Percentiles rank a stretch among this genome's conserved stretches.
These are phyloP conservation scores for Thalassiosira pacifica DNA, from an alignment of 352 stramenopile genomes.

Conservation along the genomic window DNA sequence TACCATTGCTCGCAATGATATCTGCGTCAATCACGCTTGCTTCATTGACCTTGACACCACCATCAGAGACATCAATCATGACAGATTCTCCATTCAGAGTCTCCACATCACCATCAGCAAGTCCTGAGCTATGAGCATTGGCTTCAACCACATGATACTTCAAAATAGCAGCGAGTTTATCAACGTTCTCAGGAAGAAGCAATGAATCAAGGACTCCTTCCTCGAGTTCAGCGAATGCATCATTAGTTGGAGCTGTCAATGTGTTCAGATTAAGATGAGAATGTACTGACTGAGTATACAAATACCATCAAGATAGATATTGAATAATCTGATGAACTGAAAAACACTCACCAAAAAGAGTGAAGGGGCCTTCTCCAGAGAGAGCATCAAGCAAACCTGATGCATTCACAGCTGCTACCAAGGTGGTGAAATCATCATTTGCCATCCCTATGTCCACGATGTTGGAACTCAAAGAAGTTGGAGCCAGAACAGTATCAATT, in stretches of 20 bases:
- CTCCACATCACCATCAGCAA: not conserved
- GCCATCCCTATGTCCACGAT: slow-evolving; percentile 43
- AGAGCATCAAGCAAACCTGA: slow-evolving; percentile 59
- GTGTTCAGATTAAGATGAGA: not conserved
- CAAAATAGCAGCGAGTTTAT: slow-evolving; percentile 44
- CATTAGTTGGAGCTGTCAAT: slow-evolving; percentile 61
- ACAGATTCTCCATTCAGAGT: slow-evolving; percentile 23
- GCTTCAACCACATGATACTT: slow-evolving; percentile 52
- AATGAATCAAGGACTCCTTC: slow-evolving; percentile 52
- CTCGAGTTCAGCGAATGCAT: slow-evolving; percentile 60
- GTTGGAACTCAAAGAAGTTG: slow-evolving; percentile 10
- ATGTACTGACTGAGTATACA: not conserved
- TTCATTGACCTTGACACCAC: slow-evolving; percentile 31
- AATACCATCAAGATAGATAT: not conserved
- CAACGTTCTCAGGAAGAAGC: slow-evolving; percentile 45
- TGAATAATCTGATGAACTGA: not conserved
- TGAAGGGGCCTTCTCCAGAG: slow-evolving; percentile 58
- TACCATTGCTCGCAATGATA: slow-evolving; percentile 36
- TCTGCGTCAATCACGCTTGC: slow-evolving; percentile 35
- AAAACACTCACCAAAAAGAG: slow-evolving; percentile 59
- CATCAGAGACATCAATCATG: slow-evolving; percentile 6
- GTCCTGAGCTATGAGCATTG: slow-evolving; percentile 6
- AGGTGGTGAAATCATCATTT: slow-evolving; percentile 55
- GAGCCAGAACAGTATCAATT: not conserved
- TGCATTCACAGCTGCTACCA: slow-evolving; percentile 53